A percentile compares a stretch with the other conserved stretches of the same genome.
These are phyloP conservation scores for Fusarium metavorans DNA, from an alignment of 2,329 filamentous ascomycete genomes.

Conservation along the genomic window DNA sequence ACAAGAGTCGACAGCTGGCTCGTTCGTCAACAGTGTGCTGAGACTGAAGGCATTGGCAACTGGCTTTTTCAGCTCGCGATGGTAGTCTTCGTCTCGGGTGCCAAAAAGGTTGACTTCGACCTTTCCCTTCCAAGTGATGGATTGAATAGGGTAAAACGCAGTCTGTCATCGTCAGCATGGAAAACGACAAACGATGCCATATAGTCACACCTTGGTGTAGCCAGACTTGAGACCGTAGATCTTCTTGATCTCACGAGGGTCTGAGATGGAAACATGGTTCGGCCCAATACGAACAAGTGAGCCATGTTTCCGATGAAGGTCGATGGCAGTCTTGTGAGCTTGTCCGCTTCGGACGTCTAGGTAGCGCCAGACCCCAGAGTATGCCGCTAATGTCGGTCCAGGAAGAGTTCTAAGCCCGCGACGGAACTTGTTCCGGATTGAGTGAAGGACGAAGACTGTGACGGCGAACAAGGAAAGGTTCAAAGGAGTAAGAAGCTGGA, in stretches of 20 bases:
- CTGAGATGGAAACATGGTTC: slow-evolving; percentile 22
- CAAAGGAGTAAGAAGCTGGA: not conserved
- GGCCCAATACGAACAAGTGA: slow-evolving; percentile 5
- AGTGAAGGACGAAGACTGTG: not conserved
- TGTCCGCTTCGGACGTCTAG: not conserved
- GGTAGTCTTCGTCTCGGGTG: not conserved
- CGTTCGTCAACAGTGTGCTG: not conserved
- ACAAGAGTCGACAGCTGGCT: not conserved
- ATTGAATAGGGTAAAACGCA: not conserved
- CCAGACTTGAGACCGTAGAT: slow-evolving; percentile 28
- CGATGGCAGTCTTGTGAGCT: not conserved
- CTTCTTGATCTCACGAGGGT: slow-evolving; percentile 21
- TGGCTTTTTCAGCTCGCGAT: not conserved
- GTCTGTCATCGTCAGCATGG: not conserved
- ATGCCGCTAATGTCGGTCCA: not conserved
- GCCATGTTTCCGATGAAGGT: not conserved
- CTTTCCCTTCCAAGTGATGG: not conserved
- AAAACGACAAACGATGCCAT: not conserved
- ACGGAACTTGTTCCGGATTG: not conserved
- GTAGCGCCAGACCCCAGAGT: not conserved
- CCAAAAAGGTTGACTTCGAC: not conserved
- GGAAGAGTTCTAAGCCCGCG: not conserved
- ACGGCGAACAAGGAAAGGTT: not conserved
- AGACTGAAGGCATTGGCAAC: not conserved
- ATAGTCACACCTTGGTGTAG: slow-evolving; percentile 18